phyloP scores from a whole-genome alignment of 768 basidiomycete species.

The Podaxis sp. region DNA sequence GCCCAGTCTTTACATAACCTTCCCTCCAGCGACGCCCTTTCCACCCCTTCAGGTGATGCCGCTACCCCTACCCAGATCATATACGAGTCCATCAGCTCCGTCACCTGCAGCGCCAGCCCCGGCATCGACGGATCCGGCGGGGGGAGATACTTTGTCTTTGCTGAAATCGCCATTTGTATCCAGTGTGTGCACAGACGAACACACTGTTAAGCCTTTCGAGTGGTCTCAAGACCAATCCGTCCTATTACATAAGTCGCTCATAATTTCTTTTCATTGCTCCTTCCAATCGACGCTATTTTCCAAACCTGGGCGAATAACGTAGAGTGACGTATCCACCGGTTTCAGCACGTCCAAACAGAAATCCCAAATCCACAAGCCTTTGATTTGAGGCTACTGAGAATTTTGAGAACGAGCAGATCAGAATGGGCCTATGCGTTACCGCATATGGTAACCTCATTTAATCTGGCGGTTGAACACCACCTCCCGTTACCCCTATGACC shows the following conservation, averaged over 20 bases:
- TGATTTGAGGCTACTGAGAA: no score
- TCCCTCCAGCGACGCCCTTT: constrained; percentile 53
- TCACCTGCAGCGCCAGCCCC: constrained; percentile 65
- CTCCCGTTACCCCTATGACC: not conserved
- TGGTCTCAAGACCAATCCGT: not conserved
- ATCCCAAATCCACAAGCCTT: no score
- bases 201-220: not conserved
- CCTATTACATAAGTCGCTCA: constrained; percentile 16
- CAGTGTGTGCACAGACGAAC: constrained; percentile 8
- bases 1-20: constrained; percentile 76
- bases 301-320: not conserved
- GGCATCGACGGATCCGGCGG: constrained; percentile 52
- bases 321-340: not conserved
- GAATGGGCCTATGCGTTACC: not conserved
- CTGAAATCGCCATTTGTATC: constrained; percentile 31
- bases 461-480: not conserved
- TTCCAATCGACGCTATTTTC: not conserved
- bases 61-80: constrained; percentile 83
- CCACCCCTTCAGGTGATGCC: constrained; percentile 44
- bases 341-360: not conserved
- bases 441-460: constrained; percentile 5
- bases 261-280: no score
- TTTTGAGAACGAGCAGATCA: not conserved
- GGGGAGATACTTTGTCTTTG: constrained; percentile 49
- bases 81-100: constrained; percentile 66